Percentiles rank a stretch among this genome's conserved stretches.
Conservation (phyloP, 164 flowering plant species). For the Magnolia officinalis region DNA sequence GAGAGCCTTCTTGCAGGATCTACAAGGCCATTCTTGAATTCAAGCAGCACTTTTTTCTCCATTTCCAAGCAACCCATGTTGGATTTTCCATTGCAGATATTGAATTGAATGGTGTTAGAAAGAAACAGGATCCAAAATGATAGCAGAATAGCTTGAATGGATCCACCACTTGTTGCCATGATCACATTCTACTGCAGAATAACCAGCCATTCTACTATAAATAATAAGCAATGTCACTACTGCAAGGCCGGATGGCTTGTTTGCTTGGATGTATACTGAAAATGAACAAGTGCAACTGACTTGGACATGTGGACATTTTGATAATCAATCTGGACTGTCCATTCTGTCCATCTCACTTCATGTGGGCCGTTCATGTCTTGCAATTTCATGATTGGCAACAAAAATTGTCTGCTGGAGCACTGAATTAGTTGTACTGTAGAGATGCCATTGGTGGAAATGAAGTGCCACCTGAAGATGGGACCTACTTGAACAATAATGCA, state of each 20-base stretch:
- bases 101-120: not conserved
- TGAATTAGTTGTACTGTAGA: no score
- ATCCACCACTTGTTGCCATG: not conserved
- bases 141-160: not conserved
- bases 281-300: no score
- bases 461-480: no score
- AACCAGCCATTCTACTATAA: no score
- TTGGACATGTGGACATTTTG: no score
- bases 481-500: no score
- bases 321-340: no score
- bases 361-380: not conserved
- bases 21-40: not conserved
- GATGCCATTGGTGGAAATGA: no score
- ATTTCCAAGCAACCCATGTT: not conserved
- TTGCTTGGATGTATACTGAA: no score
- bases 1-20: slow-evolving; percentile 8
- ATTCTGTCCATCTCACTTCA: not conserved
- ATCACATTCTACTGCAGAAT: not conserved
- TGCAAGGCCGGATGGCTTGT: not conserved
- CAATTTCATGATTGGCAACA: no score
- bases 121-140: not conserved
- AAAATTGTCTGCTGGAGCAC: no score
- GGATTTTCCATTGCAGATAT: not conserved
- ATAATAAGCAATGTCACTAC: no score
- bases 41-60: not conserved